Conservation (phyloP, 352 stramenopile species). For the Phytophthora quininea region DNA sequence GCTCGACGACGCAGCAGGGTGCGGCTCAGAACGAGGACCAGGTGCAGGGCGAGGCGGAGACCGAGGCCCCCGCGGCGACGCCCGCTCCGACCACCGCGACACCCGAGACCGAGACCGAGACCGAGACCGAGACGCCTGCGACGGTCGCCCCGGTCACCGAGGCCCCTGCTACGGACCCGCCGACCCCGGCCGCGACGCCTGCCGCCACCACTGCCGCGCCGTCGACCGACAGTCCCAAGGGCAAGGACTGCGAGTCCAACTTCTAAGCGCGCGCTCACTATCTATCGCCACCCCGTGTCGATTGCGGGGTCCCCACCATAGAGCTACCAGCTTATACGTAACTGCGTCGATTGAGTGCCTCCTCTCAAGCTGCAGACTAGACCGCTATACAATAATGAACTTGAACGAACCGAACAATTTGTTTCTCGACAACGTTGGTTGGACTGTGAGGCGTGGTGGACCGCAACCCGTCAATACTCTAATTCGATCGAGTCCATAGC, state of each 20-base stretch:
- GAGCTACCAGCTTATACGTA: conserved; percentile 11
- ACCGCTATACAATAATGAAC: conserved; percentile 34
- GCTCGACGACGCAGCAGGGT: conserved; percentile 16
- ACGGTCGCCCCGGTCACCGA: conserved; percentile 16
- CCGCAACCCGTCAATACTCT: not conserved
- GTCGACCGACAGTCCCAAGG: conserved; percentile 13
- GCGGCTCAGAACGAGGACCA: conserved; percentile 23
- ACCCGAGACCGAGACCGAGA: not conserved
- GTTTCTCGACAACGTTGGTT: not conserved
- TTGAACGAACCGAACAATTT: conserved; percentile 11
- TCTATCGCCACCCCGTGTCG: not conserved
- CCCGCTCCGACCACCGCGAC: not conserved
- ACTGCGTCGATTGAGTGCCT: conserved; percentile 30
- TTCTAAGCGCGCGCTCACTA: conserved; percentile 18
- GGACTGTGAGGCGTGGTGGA: not conserved
- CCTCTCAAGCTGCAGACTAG: conserved; percentile 25
- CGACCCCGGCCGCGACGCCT: not conserved
- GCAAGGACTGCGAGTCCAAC: conserved; percentile 27
- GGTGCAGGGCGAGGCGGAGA: conserved; percentile 22
- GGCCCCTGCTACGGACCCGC: conserved; percentile 1
- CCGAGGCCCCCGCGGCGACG: conserved; percentile 1
- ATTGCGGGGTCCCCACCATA: conserved; percentile 3
- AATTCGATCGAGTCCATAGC: not conserved
- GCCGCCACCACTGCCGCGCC: conserved; percentile 6
- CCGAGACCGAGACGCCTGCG: conserved; percentile 1